These are phyloP conservation scores for Conidiobolus coronatus DNA, from an alignment of 371 early-diverging fungal genomes.

Conservation along the genomic window DNA sequence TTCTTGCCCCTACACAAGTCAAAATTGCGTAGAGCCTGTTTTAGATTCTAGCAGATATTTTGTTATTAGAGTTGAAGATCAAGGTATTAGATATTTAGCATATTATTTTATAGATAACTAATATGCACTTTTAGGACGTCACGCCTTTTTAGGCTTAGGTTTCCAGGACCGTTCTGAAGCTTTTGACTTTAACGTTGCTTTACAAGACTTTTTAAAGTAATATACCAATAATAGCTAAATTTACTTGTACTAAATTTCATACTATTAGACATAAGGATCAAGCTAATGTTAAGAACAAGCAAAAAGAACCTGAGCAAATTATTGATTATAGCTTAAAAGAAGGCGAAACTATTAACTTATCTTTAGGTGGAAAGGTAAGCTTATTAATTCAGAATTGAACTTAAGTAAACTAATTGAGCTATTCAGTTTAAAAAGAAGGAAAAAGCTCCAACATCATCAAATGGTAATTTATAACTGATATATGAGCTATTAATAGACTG, in stretches of 20 bases:
- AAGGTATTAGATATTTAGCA: conserved; percentile 15
- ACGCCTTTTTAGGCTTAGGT: conserved; percentile 77
- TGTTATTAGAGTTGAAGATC: conserved; percentile 63
- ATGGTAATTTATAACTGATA: not conserved
- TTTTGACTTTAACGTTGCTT: conserved; percentile 80
- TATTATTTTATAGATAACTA: not conserved
- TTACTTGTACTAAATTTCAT: conserved; percentile 19
- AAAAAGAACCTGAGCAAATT: conserved; percentile 21
- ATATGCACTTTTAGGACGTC: conserved; percentile 19
- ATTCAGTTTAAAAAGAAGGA: not conserved
- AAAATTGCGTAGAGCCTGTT: conserved; percentile 64
- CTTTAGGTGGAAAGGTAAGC: conserved; percentile 20
- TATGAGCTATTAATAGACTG: too few relatives aligned
- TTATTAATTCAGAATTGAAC: not conserved
- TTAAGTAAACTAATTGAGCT: not conserved
- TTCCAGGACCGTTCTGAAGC: conserved; percentile 69
- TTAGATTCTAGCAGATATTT: conserved; percentile 80
- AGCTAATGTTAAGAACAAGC: conserved; percentile 16
- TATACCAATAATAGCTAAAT: not conserved
- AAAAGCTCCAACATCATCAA: not conserved
- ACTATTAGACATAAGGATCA: conserved; percentile 24
- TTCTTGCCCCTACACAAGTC: conserved; percentile 45
- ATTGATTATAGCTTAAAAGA: conserved; percentile 66
- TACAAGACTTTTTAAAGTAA: conserved; percentile 61
- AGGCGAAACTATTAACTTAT: conserved; percentile 63